Evolutionary conservation across 2,329 filamentous ascomycete genomes (phyloP), one percentile per base, ranked within the genome.

Genomic region (Chaetomiaceae sp.): DNA sequence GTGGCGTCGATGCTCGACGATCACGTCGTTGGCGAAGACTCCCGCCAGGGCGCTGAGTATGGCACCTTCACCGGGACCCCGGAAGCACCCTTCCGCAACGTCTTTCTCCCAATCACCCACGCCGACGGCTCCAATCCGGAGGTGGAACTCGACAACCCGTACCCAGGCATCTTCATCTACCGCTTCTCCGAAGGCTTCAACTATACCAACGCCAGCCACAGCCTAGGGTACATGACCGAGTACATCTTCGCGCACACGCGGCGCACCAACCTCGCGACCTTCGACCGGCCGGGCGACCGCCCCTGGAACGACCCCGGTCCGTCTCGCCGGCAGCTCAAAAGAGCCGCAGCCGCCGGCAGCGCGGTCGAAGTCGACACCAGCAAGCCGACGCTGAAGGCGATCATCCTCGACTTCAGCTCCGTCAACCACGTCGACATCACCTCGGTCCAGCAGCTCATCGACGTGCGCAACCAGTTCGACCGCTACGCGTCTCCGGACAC

Each of bases 271-370:
- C 75, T 83, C 0, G 74, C 86, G 52, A 73, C 78, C 1, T 95
- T 84, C 63, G 70, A 75, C 4, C 77, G 78, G 3, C 77, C 75
- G 2, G 87, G 87, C 21, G 92, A 99, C 66, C 81, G 91, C 7
- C 91, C 94, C 1, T 97, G 94, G 94, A 97, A 96, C 64, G 89
- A 96, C 65, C 89, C 92, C 0, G 90, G 90, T 47, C 87, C 89
- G 53, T 78, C 80, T 30, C 80, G 73, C 51, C 60, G 62, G 42
- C 54, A 67, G 48, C 64, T 68, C 38, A 69, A 69, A 61, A 54
- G 48, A 13, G 60, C 64, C 2, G 53, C 57, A 27, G 56, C 51
- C 0, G 63, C 59, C 1, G 58, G 57, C 14, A 30, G 47, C 11
- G 43, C 55, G 3, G 42, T 56, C 2, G 64, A 58, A 7, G 43